Conservation (phyloP, 2,329 filamentous ascomycete species). For the Xylaria sp. region DNA sequence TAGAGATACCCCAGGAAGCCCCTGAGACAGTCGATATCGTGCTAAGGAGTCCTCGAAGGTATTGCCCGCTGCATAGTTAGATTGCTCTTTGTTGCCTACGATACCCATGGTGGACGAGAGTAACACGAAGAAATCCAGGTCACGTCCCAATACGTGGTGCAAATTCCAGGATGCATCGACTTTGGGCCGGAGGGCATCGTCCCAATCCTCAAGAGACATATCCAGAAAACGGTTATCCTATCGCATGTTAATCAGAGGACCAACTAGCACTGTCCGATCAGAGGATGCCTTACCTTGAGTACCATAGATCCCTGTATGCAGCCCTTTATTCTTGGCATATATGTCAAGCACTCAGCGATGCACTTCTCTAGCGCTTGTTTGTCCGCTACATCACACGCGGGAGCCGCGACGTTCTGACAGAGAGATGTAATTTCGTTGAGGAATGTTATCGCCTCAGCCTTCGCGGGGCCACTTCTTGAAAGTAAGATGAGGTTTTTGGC, state of each 20-base stretch:
- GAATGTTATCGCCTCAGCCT: slow-evolving; percentile 24
- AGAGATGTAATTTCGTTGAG: slow-evolving; percentile 31
- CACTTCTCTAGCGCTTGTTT: slow-evolving; percentile 37
- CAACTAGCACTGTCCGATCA: too few species aligned
- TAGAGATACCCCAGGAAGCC: slow-evolving; percentile 31
- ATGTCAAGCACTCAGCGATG: slow-evolving; percentile 28
- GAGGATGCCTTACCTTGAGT: slow-evolving; percentile 32
- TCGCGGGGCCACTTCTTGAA: slow-evolving; percentile 22
- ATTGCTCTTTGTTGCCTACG: slow-evolving; percentile 32
- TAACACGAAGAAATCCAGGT: slow-evolving; percentile 32
- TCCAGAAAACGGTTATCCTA: slow-evolving; percentile 41
- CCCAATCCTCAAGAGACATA: slow-evolving; percentile 48
- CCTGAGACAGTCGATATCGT: slow-evolving; percentile 27
- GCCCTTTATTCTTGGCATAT: slow-evolving; percentile 46
- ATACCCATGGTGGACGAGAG: slow-evolving; percentile 34
- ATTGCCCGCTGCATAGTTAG: slow-evolving; percentile 35
- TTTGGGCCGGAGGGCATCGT: slow-evolving; percentile 46
- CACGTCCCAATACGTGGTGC: slow-evolving; percentile 35
- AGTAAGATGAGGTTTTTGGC: slow-evolving; percentile 18
- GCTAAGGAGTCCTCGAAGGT: slow-evolving; percentile 35
- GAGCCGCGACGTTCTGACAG: slow-evolving; percentile 34
- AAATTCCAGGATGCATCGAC: slow-evolving; percentile 51
- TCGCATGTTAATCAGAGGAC: neutral
- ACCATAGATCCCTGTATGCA: slow-evolving; percentile 54
- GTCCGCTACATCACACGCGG: slow-evolving; percentile 41